Percentiles rank a stretch among this genome's conserved stretches.
phyloP scores from a whole-genome alignment of 305 asterid genomes.

The Fraxinus sp. region DNA sequence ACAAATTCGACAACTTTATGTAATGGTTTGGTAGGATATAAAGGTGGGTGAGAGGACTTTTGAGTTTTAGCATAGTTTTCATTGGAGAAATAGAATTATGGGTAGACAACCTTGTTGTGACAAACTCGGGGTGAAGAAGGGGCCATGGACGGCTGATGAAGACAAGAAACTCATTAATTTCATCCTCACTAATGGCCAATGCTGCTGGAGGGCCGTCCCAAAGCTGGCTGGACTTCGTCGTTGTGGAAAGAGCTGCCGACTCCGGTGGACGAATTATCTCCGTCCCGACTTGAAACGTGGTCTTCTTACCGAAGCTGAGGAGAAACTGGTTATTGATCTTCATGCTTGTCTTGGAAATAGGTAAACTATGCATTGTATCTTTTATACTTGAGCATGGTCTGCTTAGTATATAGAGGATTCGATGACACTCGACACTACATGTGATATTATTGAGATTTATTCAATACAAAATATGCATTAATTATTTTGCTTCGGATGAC shows the following conservation, averaged over 20 bases:
- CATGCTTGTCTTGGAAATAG: constrained; percentile 92
- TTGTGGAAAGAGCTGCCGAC: constrained; percentile 92
- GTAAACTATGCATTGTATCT: constrained; percentile 27
- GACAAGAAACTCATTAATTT: constrained; percentile 80
- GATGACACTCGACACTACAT: background rate
- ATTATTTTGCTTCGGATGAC: background rate
- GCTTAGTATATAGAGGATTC: background rate
- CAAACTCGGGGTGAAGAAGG: constrained; percentile 90
- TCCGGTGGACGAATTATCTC: constrained; percentile 91
- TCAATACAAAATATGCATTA: background rate
- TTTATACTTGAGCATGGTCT: background rate
- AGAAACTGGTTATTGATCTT: constrained; percentile 77
- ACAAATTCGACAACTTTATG: constrained; percentile 22
- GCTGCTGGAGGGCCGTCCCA: constrained; percentile 96
- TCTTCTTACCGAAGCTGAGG: constrained; percentile 78
- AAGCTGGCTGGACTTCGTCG: constrained; percentile 93
- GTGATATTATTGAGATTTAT: background rate
- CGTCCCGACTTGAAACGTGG: constrained; percentile 94
- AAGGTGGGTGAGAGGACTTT: constrained; percentile 71
- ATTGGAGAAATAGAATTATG: constrained; percentile 33
- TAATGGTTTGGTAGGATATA: constrained; percentile 51
- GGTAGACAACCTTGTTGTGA: constrained; percentile 96
- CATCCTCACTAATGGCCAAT: constrained; percentile 81
- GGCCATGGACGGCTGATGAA: constrained; percentile 96
- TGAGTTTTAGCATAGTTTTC: constrained; percentile 20